A percentile compares a stretch with the other conserved stretches of the same genome.
Evolutionary conservation across 352 stramenopile species (phyloP).

Genomic region (Halophytophthora batemanensis): DNA sequence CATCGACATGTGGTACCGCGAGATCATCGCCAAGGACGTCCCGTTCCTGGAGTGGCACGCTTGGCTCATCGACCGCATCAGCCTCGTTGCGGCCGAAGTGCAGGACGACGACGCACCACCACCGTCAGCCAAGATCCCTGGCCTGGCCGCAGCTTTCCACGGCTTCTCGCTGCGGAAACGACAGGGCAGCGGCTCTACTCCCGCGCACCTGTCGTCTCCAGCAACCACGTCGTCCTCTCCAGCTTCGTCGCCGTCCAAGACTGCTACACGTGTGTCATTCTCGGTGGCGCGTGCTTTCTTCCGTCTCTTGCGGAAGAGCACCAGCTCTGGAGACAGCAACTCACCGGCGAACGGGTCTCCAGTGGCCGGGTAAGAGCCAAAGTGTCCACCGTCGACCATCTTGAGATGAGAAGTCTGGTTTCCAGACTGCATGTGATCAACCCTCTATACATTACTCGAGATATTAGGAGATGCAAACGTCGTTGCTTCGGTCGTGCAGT

Average conservation of each 20-base stretch:
- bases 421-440: neutral
- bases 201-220: slow-evolving; percentile 18
- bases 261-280: slow-evolving; percentile 46
- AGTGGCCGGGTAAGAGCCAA: neutral
- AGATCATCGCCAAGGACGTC: slow-evolving; percentile 64
- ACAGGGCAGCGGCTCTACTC: slow-evolving; percentile 7
- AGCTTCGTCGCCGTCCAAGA: slow-evolving; percentile 10
- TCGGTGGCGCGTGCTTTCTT: slow-evolving; percentile 71
- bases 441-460: slow-evolving; percentile 1
- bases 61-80: slow-evolving; percentile 85
- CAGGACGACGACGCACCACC: slow-evolving; percentile 27
- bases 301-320: slow-evolving; percentile 47
- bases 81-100: slow-evolving; percentile 47
- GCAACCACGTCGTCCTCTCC: slow-evolving; percentile 19
- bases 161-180: slow-evolving; percentile 24
- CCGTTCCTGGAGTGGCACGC: slow-evolving; percentile 79
- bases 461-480: slow-evolving; percentile 14
- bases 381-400: slow-evolving; percentile 1
- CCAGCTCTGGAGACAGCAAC: slow-evolving; percentile 11
- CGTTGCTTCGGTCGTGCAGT: too few relatives aligned
- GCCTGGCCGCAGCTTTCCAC: slow-evolving; percentile 17
- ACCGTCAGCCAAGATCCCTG: slow-evolving; percentile 8
- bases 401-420: neutral
- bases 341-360: slow-evolving; percentile 6
- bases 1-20: slow-evolving; percentile 83